Conservation (phyloP, 2,329 filamentous ascomycete species). For the Mycosphaerella arachidis region DNA sequence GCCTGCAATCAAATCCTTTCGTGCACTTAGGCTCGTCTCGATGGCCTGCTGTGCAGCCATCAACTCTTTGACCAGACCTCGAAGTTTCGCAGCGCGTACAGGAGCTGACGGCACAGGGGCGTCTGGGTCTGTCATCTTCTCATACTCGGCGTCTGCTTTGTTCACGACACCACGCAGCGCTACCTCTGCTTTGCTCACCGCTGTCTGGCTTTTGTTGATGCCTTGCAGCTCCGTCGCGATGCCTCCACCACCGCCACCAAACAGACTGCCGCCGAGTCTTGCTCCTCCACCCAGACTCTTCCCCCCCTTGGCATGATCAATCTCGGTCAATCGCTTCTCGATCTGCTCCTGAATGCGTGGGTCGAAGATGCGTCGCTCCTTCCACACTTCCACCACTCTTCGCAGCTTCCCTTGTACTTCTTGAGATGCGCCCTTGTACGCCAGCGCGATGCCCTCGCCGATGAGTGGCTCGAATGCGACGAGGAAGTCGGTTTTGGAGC, state of each 20-base stretch:
- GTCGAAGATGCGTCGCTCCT: constrained; percentile 80
- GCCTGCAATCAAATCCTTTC: constrained; percentile 69
- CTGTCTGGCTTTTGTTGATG: constrained; percentile 69
- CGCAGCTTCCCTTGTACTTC: constrained; percentile 85
- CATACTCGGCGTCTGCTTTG: constrained; percentile 74
- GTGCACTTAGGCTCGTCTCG: constrained; percentile 81
- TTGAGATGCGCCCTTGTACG: constrained; percentile 81
- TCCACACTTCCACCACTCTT: constrained; percentile 92
- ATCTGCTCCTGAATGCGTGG: constrained; percentile 71
- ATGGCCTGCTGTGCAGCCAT: constrained; percentile 86
- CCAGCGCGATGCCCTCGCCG: constrained; percentile 81
- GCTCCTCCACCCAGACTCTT: constrained; percentile 22
- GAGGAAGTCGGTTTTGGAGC: constrained; percentile 88
- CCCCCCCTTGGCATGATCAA: constrained; percentile 46
- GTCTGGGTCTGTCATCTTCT: constrained; percentile 71
- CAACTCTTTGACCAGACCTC: constrained; percentile 81
- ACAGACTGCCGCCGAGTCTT: constrained; percentile 63
- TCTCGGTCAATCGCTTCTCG: constrained; percentile 68
- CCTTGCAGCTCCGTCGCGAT: constrained; percentile 73
- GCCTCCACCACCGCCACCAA: constrained; percentile 54
- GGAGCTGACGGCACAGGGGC: constrained; percentile 71
- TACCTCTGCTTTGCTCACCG: constrained; percentile 66
- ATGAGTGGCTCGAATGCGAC: constrained; percentile 87
- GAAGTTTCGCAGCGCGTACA: constrained; percentile 85
- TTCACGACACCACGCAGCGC: constrained; percentile 63